Base-by-base conservation (phyloP, 2,329 filamentous ascomycete species). In the Epichloe baconii region DNA sequence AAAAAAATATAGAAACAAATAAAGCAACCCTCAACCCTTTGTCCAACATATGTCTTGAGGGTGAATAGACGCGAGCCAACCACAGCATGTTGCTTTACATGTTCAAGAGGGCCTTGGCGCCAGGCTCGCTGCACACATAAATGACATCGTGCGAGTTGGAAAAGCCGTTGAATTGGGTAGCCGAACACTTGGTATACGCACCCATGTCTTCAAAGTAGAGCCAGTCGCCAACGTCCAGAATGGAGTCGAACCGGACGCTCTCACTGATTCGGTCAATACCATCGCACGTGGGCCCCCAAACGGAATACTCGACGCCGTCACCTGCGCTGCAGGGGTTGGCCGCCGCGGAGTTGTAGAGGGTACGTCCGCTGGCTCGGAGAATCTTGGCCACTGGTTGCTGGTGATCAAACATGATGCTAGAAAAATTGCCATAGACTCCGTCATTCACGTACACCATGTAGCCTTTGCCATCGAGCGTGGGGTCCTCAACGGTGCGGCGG, bases 371-470 rank as follows among this genome's bases (percentile, higher is more conserved):
- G 19, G 77, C 73, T 58, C 82, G 83, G 50, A 98, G 75, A 53
- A 97, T 79, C 69, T 86, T 87, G 51, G 91, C 88, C 44, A 86
- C 71, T 1, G 93, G 93, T 62, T 94, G 80, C 76, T 98, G 93
- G 70, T 97, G 93, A 64, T 97, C 93, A 67, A 96, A 98, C 75
- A 97, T 95, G 77, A 97, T 97, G 80, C 89, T 94, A 58, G 88
- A 95, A 66, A 98, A 97, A 73, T 97, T 97, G 62, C 93, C 93
- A 64, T 98, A 98, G 50, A 97, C 85, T 31, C 93, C 93, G 60
- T 98, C 93, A 66, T 98, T 98, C 66, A 97, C 74, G 68, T 98
- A 98, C 45, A 96, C 73, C 93, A 97, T 98, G 76, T 95, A 96
- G 58, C 83, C 87, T 55, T 81, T 82, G 55, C 78, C 75, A 48